Evolutionary conservation across 2,329 filamentous ascomycete species (phyloP).

Genomic region (Botryotinia convoluta): DNA sequence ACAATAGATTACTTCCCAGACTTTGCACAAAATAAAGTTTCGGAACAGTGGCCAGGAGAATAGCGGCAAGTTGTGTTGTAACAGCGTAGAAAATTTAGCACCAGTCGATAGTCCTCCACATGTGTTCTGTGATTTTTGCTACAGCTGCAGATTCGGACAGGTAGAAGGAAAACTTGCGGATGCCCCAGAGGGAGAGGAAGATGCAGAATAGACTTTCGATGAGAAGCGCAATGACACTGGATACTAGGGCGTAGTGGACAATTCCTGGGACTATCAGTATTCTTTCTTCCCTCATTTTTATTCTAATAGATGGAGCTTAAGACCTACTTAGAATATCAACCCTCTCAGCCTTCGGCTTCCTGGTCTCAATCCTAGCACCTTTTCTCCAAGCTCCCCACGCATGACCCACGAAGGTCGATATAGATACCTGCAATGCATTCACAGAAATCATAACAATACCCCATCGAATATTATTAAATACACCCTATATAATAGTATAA

Average conservation of each 20-base stretch:
- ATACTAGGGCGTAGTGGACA: slow-evolving; percentile 51
- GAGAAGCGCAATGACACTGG: slow-evolving; percentile 50
- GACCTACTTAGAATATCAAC: slow-evolving; percentile 38
- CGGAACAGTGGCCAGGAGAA: slow-evolving; percentile 61
- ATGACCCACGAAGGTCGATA: slow-evolving; percentile 65
- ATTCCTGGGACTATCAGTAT: slow-evolving; percentile 40
- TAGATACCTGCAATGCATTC: slow-evolving; percentile 62
- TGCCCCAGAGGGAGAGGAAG: slow-evolving; percentile 58
- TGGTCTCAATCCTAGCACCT: slow-evolving; percentile 35
- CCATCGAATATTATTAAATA: slow-evolving; percentile 74
- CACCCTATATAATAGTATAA: slow-evolving; percentile 70
- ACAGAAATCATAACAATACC: slow-evolving; percentile 73
- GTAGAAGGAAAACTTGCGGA: slow-evolving; percentile 59
- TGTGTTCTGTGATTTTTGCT: slow-evolving; percentile 58
- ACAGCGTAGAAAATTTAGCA: slow-evolving; percentile 70
- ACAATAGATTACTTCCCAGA: slow-evolving; percentile 63
- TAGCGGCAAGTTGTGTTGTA: slow-evolving; percentile 61
- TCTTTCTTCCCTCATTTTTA: not conserved
- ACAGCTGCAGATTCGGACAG: slow-evolving; percentile 57
- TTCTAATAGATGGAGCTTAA: not conserved
- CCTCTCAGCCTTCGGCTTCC: slow-evolving; percentile 36
- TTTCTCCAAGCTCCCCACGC: slow-evolving; percentile 56
- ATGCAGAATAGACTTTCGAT: slow-evolving; percentile 63
- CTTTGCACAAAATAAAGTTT: slow-evolving; percentile 68
- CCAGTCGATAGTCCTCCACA: slow-evolving; percentile 58